Base-by-base conservation (phyloP, 768 basidiomycete genomes). In the Leucocoprinus birnbaumii region DNA sequence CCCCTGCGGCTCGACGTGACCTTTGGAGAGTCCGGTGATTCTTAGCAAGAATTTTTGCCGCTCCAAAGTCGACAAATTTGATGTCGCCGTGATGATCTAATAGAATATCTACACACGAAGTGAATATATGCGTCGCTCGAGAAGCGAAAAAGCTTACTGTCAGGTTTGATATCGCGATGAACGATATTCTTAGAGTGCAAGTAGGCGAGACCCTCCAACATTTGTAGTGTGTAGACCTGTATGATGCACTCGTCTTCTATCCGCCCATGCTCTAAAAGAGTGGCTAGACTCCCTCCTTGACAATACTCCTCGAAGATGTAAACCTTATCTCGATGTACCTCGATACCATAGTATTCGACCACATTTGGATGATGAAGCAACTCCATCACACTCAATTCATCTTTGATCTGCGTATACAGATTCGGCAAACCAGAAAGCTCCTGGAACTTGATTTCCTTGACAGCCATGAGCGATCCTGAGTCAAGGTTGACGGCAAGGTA, bases 231-330 rank as follows among this genome's bases (percentile, higher is more conserved):
- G 71, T 98, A 98, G 4, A 96, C 81, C 67, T 95, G 93, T 50
- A 94, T 87, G 63, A 98, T 91, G 56, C 91, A 86, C 70, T 99
- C 97, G 65, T 98, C 95, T 66, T 98, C 97, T 58, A 99, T 94
- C 50, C 94, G 77, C 2, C 97, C 97, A 66, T 93, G 90, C 65
- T 96, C 95, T 56, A 98, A 73, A 42, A 97, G 71, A 21, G 89
- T 80, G 1, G 89, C 93, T 57, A 99, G 70, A 69, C 94, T 96
- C 7, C 97, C 97, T 37, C 94, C 94, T 63, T 95, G 90, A 67
- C 97, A 99, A 68, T 89, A 99, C 71, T 98, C 96, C 70, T 98
- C 95, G 68, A 98, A 98, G 58, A 98, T 98, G 72, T 96, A 98
- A 16, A 98, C 94, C 71, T 95, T 94, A 74, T 98, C 96, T 13